Evolutionary conservation across 2,329 filamentous ascomycete genomes (phyloP).

Genomic region (Colletotrichum siamense): DNA sequence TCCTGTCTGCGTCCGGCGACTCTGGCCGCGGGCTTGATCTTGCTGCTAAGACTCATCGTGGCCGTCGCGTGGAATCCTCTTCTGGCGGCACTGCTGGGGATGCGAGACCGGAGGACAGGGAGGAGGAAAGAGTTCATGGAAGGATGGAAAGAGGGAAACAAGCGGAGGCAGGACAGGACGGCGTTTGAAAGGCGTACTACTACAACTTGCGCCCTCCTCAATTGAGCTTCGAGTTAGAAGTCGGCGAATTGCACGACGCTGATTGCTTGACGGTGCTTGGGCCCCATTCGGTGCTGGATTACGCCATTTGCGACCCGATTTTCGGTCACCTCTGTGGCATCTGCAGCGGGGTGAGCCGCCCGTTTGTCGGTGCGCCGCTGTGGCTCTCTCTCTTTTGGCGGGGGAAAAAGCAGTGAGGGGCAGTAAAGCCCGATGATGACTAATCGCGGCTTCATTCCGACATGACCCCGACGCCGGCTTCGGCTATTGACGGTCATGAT

Average conservation of each 20-base stretch:
- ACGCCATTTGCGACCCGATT: slow-evolving; percentile 15
- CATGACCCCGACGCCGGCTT: background rate
- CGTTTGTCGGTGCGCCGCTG: background rate
- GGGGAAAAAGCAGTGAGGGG: background rate
- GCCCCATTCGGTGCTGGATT: slow-evolving; percentile 5
- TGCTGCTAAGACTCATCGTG: slow-evolving; percentile 48
- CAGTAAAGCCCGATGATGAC: background rate
- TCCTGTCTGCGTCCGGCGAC: slow-evolving; percentile 56
- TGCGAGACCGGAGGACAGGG: slow-evolving; percentile 23
- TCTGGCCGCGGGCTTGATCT: slow-evolving; percentile 55
- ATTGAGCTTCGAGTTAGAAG: background rate
- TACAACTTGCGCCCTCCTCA: background rate
- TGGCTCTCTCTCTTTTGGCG: slow-evolving; percentile 6
- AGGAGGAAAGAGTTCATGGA: slow-evolving; percentile 19
- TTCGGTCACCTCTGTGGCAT: slow-evolving; percentile 1
- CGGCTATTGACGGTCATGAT: background rate
- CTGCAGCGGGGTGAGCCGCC: slow-evolving; percentile 19
- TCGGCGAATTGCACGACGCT: slow-evolving; percentile 11
- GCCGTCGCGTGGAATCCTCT: slow-evolving; percentile 25
- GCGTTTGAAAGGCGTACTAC: background rate
- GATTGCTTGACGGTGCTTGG: slow-evolving; percentile 9
- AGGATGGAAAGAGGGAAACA: background rate
- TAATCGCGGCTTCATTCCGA: background rate
- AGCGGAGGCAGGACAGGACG: background rate
- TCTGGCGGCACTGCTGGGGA: slow-evolving; percentile 15